Conservation (phyloP, 2,329 filamentous ascomycete genomes). For the Trichoderma sp. region DNA sequence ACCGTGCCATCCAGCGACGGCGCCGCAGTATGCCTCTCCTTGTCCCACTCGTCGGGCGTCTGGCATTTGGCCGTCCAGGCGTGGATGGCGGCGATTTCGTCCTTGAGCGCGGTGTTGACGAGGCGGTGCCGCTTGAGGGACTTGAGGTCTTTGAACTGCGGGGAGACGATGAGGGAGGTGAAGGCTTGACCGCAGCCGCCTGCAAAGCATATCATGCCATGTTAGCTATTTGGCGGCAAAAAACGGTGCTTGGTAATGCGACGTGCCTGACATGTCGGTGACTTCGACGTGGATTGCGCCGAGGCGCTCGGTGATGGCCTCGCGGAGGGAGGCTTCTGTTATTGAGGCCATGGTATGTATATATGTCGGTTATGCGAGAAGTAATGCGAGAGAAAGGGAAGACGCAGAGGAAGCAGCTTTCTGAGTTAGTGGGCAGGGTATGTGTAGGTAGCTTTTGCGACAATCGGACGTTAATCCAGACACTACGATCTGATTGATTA, state of each 20-base stretch:
- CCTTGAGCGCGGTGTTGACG: conserved; percentile 80
- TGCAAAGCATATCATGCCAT: no score
- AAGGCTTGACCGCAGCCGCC: conserved; percentile 65
- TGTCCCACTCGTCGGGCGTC: conserved; percentile 86
- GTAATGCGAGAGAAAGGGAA: no score
- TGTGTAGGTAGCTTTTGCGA: neutral
- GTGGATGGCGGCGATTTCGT: conserved; percentile 88
- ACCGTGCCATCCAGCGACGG: conserved; percentile 50
- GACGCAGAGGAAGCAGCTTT: conserved; percentile 10
- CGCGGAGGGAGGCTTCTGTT: conserved; percentile 70
- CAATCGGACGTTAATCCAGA: neutral
- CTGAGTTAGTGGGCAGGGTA: neutral
- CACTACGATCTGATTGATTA: conserved; percentile 42
- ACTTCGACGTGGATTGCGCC: conserved; percentile 81
- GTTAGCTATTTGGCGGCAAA: no score
- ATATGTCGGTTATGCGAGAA: neutral
- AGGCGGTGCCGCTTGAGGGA: conserved; percentile 83
- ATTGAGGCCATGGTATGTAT: conserved; percentile 56
- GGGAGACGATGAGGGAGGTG: conserved; percentile 62
- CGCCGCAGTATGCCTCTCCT: conserved; percentile 50
- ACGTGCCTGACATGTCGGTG: conserved; percentile 85
- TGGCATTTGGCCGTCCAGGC: conserved; percentile 95
- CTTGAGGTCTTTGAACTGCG: conserved; percentile 69
- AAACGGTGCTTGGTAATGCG: neutral
- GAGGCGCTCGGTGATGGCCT: conserved; percentile 69